Evolutionary conservation across 768 basidiomycete genomes (phyloP).

Genomic region (Phaeotremella fagi): DNA sequence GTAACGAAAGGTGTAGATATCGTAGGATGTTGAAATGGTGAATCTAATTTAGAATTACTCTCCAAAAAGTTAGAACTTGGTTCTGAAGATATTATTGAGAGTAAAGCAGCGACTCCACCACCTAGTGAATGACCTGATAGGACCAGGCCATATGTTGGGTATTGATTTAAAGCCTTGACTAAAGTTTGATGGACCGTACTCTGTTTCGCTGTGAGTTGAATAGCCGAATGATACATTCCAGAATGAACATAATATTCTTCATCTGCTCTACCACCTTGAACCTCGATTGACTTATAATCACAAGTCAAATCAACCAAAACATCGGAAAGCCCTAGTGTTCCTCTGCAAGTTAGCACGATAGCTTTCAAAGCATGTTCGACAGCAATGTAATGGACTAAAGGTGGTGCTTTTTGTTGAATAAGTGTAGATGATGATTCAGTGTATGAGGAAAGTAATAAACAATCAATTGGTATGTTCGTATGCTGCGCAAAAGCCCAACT

Average conservation of each 20-base stretch:
- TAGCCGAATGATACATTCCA: conserved; percentile 45
- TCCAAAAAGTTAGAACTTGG: conserved; percentile 22
- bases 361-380: conserved; percentile 46
- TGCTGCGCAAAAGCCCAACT: conserved; percentile 39
- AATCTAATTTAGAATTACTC: conserved; percentile 6
- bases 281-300: conserved; percentile 41
- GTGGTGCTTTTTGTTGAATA: conserved; percentile 35
- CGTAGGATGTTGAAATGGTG: conserved; percentile 18
- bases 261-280: conserved; percentile 38
- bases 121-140: conserved; percentile 50
- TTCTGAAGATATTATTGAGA: conserved; percentile 43
- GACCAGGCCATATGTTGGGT: conserved; percentile 48
- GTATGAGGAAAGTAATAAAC: conserved; percentile 47
- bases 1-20: conserved; percentile 48
- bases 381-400: conserved; percentile 45
- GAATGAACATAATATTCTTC: conserved; percentile 46
- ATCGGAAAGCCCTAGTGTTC: conserved; percentile 49
- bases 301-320: conserved; percentile 50
- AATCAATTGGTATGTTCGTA: conserved; percentile 48
- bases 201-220: conserved; percentile 32
- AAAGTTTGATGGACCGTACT: conserved; percentile 48
- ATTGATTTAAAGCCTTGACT: conserved; percentile 35
- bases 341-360: conserved; percentile 48
- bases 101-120: conserved; percentile 48
- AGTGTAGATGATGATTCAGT: conserved; percentile 38